Evolutionary conservation across 164 flowering plant genomes (phyloP), one percentile per base, ranked within the genome.

Genomic region (Magnolia changhungtana): DNA sequence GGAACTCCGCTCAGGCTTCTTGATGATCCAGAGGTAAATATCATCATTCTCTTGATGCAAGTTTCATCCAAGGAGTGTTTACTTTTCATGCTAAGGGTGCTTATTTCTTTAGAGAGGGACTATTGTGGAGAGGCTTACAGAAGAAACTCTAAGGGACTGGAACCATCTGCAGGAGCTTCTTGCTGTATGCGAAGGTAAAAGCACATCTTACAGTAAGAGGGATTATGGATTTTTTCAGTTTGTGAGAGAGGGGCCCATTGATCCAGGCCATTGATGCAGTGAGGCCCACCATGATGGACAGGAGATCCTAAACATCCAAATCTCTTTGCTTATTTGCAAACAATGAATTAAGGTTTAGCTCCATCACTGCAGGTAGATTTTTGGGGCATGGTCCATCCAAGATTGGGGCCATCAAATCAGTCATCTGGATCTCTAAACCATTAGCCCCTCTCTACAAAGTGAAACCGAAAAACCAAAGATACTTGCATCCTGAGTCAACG

Each of bases 11-110:
- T 96, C 9, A 84, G 99, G 80, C 88, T 94, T 72, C 86, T 94
- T 3, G 99, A 96, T 85, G 98, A 96, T 82, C 99, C 98, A 31
- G 98, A 96, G 93, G 99, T 96, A 55, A 16, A 55, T 55, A 10
- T 16, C 45, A 37, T 10, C 61, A 55, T 55, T 37, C 19, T 55
- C 18, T 55, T 55, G 18, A 13, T 55, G 61, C 18, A 10, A 55
- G 45, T 55, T 55, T 55, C 61, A 55, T 55, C 61, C 18, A 55
- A 55, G 61, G 61, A 37, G 20, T 45, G 10, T 45, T 13, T 16
- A 45, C 14, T 24, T 37, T 49, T 16, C 37, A n/a, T 50, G 72
- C 20, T 70, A 27, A 73, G 31, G 16, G 20, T 8, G 27, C 49
- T 72, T 75, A 52, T 3, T 59, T 75, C 66, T 9, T 77, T 83